Percentiles rank a stretch among this genome's conserved stretches.
phyloP scores from a whole-genome alignment of 2,329 filamentous ascomycete genomes.

The Cercospora zeae-maydis region DNA sequence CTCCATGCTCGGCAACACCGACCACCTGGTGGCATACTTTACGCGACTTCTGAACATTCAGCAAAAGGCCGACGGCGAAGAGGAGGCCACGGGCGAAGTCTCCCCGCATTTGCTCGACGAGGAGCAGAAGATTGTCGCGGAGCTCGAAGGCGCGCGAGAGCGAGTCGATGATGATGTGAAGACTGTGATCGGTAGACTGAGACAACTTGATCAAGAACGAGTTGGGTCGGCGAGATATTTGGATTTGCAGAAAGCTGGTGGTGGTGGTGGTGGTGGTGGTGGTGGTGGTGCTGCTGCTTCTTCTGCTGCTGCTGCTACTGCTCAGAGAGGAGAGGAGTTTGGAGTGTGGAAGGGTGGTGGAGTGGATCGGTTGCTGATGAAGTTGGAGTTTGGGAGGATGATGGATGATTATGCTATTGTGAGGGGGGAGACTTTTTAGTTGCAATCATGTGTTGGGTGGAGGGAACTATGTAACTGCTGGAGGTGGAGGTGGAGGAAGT shows the following conservation, averaged over 20 bases:
- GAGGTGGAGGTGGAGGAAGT: no score
- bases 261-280: no score
- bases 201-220: slow-evolving; percentile 57
- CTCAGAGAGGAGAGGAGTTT: slow-evolving; percentile 48
- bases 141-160: slow-evolving; percentile 61
- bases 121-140: slow-evolving; percentile 62
- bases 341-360: slow-evolving; percentile 66
- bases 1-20: slow-evolving; percentile 67
- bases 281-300: no score
- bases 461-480: no score
- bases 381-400: slow-evolving; percentile 64
- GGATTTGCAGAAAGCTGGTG: slow-evolving; percentile 17
- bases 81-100: slow-evolving; percentile 73
- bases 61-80: slow-evolving; percentile 73
- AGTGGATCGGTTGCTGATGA: slow-evolving; percentile 84
- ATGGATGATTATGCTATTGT: slow-evolving; percentile 7
- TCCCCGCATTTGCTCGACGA: slow-evolving; percentile 58
- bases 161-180: slow-evolving; percentile 66
- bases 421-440: background rate
- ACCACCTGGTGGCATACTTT: slow-evolving; percentile 74
- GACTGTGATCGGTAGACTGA: slow-evolving; percentile 54
- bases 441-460: no score
- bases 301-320: no score
- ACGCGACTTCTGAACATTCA: slow-evolving; percentile 73
- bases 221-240: slow-evolving; percentile 35